Percentiles rank a stretch among this genome's conserved stretches.
phyloP scores from a whole-genome alignment of 306 rosid species.

The Trifolium fragiferum region DNA sequence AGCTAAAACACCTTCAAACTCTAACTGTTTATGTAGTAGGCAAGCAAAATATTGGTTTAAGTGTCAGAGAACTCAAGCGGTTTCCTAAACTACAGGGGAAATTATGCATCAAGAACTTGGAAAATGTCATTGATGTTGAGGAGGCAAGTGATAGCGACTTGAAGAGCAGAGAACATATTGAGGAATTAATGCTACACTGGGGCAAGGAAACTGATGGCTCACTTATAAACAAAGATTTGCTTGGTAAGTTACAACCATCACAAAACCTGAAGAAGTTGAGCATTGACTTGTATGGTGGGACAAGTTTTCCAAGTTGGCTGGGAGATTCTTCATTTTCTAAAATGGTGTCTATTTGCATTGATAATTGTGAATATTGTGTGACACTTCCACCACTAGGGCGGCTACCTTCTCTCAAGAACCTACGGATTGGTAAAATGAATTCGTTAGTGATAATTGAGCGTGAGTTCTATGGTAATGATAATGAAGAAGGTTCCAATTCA shows the following conservation, averaged over 20 bases:
- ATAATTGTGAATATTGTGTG: not conserved
- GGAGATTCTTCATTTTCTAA: conserved; percentile 10
- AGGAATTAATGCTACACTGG: not conserved
- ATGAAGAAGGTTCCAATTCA: not conserved
- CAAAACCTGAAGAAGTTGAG: not conserved
- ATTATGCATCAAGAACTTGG: not conserved
- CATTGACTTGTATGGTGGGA: not conserved
- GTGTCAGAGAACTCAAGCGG: not conserved
- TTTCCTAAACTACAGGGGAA: not conserved
- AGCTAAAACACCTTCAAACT: not conserved
- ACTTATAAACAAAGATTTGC: not conserved
- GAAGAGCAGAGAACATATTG: not conserved
- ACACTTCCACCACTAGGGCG: conserved; percentile 15
- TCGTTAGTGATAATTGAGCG: not conserved
- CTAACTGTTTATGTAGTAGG: not conserved
- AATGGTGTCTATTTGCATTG: not conserved
- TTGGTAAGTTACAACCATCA: not conserved
- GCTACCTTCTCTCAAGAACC: not conserved
- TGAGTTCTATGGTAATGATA: not conserved
- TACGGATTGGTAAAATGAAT: not conserved
- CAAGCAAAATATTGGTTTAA: not conserved
- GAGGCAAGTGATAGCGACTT: not conserved
- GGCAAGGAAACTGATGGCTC: not conserved
- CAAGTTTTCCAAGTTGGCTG: conserved; percentile 1
- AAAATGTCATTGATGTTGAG: not conserved